phyloP scores from a whole-genome alignment of 495 filamentous ascomycete species.

The Aspergillus funiculosus region DNA sequence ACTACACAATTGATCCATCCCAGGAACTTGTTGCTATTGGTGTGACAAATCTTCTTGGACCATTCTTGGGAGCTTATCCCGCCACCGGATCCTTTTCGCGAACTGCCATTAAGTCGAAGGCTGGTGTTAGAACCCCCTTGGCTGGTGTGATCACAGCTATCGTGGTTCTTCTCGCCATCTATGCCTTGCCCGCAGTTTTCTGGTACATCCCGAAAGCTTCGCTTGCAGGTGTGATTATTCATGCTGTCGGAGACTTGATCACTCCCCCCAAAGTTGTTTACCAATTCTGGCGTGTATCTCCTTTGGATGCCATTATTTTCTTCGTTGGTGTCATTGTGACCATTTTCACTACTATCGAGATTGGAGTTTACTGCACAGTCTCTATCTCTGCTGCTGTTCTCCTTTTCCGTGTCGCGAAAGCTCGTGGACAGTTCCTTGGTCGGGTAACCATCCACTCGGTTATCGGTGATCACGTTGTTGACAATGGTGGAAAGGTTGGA shows the following conservation, averaged over 20 bases:
- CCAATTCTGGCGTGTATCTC: constrained; percentile 92
- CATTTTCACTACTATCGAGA: constrained; percentile 80
- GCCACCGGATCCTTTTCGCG: constrained; percentile 96
- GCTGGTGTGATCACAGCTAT: constrained; percentile 85
- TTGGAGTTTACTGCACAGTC: constrained; percentile 88
- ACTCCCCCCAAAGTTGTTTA: constrained; percentile 91
- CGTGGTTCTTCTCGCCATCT: constrained; percentile 91
- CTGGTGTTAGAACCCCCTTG: constrained; percentile 88
- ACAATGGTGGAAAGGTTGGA: constrained; percentile 54
- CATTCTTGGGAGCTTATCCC: constrained; percentile 91
- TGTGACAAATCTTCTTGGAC: constrained; percentile 82
- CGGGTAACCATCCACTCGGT: constrained; percentile 86
- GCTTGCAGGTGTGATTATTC: constrained; percentile 93
- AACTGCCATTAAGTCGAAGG: constrained; percentile 97
- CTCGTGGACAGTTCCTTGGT: constrained; percentile 81
- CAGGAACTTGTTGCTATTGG: constrained; percentile 97
- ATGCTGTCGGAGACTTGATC: constrained; percentile 92
- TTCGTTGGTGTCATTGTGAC: constrained; percentile 91
- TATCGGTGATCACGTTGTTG: constrained; percentile 73
- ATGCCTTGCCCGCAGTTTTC: constrained; percentile 86
- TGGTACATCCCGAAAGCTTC: constrained; percentile 86
- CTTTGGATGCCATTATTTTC: constrained; percentile 87
- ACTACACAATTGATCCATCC: constrained; percentile 96
- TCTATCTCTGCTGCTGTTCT: constrained; percentile 69
- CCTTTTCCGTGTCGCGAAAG: constrained; percentile 78